Base-by-base conservation (phyloP, 345 rosid genomes). In the Bruguiera gymnorhiza region DNA sequence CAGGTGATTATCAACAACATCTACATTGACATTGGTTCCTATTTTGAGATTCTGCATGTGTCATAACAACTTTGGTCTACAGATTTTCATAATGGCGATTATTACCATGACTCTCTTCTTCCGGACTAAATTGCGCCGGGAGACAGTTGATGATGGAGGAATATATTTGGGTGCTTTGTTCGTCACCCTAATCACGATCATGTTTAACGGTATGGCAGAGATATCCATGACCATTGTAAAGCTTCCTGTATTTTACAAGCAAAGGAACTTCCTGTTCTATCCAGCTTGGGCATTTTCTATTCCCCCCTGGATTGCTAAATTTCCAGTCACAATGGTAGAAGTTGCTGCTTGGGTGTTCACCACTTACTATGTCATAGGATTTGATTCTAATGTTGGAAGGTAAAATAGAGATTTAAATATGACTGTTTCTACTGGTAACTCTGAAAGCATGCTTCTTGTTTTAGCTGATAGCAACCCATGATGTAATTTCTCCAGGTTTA, bases 171-270 rank as follows among this genome's bases (percentile, higher is more conserved):
- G 98, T 9, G 85, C 94, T 64, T 72, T 83, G 76, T 89, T 93
- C 85, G 88, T 79, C 62, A 10, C 83, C 30, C 70, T 87, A 21
- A 43, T 66, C 64, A 69, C 75, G 67, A 65, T 83, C 68, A 84
- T 84, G 94, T 88, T 91, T 62, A 93, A 85, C 64, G 88, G 96
- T 27, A 71, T 89, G 84, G 51, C 96, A 1, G 97, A 93, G 76
- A 68, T 93, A 39, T 80, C 91, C 56, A 82, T 91, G 91, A 83
- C 96, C 52, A 82, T 89, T 62, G 80, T 79, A 27, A 89, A 84
- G 75, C 98, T 93, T 75, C 92, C 96, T 2, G 86, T 91, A 66
- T 93, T 93, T 65, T 93, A 85, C 85, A 93, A 90, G 77, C 96
- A 90, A 80, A 79, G 93, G 63, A 89, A 86, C 63, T 80, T 84